These are phyloP conservation scores for Sisymbrium irio DNA, from an alignment of 345 rosid species.

Conservation along the genomic window DNA sequence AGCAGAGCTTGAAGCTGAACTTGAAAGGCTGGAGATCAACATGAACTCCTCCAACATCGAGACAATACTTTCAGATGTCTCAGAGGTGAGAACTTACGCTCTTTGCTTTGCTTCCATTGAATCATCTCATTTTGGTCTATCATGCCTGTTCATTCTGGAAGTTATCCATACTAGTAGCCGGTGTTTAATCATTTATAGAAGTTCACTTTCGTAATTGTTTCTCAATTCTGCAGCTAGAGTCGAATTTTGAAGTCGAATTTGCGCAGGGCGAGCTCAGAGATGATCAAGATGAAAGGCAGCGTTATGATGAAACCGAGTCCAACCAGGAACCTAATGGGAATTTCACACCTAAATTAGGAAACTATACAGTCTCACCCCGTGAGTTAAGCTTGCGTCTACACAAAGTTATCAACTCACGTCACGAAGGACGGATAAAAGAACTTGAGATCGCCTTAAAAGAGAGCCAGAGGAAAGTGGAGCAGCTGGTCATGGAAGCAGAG, in stretches of 20 bases:
- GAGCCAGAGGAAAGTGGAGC: constrained; percentile 58
- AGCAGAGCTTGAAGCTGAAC: constrained; percentile 97
- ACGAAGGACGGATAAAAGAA: constrained; percentile 28
- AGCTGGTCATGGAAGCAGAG: constrained; percentile 44
- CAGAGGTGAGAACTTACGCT: constrained; percentile 47
- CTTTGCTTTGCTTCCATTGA: not conserved
- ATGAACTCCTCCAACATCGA: constrained; percentile 46
- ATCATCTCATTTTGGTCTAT: not conserved
- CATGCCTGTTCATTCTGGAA: not conserved
- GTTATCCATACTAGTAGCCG: too few species aligned
- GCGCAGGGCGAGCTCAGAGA: constrained; percentile 62
- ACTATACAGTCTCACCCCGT: constrained; percentile 71
- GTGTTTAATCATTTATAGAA: too few species aligned
- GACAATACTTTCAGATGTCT: constrained; percentile 42
- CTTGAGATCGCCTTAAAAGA: constrained; percentile 67
- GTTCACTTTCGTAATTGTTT: too few species aligned
- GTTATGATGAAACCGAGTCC: constrained; percentile 33
- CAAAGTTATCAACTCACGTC: constrained; percentile 62
- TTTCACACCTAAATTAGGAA: constrained; percentile 46
- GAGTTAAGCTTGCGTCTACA: constrained; percentile 71
- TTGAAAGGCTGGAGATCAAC: constrained; percentile 75
- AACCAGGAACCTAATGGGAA: constrained; percentile 45
- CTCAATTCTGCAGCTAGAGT: constrained; percentile 53
- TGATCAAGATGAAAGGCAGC: constrained; percentile 15
- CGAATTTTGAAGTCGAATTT: constrained; percentile 50